phyloP scores from a whole-genome alignment of 2,329 filamentous ascomycete species.

The Pseudopyricularia javanii region DNA sequence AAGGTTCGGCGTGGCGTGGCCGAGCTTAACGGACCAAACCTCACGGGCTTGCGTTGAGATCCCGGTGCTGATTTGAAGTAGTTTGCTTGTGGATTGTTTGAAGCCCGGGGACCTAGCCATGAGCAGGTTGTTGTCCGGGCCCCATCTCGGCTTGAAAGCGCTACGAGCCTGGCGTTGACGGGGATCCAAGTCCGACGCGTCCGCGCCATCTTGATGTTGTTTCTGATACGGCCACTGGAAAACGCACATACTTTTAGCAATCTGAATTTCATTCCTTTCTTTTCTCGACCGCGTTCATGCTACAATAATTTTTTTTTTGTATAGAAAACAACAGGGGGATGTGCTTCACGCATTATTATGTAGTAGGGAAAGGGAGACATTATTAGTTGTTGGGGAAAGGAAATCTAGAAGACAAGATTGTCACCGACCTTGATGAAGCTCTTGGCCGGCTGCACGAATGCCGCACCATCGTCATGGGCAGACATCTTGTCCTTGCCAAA shows the following conservation, averaged over 20 bases:
- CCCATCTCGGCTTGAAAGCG: conserved; percentile 70
- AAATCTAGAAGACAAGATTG: conserved; percentile 20
- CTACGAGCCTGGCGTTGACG: conserved; percentile 58
- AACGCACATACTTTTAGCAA: conserved; percentile 33
- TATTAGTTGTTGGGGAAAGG: background rate
- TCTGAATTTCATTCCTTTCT: conserved; percentile 14
- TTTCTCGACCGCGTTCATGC: conserved; percentile 14
- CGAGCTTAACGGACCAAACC: background rate
- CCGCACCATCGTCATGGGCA: conserved; percentile 25
- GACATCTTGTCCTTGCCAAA: conserved; percentile 62
- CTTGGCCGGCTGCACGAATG: conserved; percentile 33
- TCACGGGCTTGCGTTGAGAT: background rate
- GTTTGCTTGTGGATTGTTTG: background rate
- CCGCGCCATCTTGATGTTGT: conserved; percentile 53
- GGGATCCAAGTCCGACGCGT: conserved; percentile 47
- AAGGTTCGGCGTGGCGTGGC: background rate
- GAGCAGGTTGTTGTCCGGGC: conserved; percentile 28
- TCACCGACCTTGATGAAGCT: conserved; percentile 84
- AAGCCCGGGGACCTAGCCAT: background rate
- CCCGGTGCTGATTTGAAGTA: background rate
- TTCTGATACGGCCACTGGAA: conserved; percentile 79
- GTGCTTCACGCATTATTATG: background rate
- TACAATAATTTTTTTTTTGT: conserved; percentile 6
- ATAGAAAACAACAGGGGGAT: conserved; percentile 11
- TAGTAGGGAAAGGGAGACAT: conserved; percentile 3